A percentile compares a stretch with the other conserved stretches of the same genome.
These are phyloP conservation scores for Diaporthe sp. DNA, from an alignment of 2,329 filamentous ascomycete genomes.

Conservation along the genomic window DNA sequence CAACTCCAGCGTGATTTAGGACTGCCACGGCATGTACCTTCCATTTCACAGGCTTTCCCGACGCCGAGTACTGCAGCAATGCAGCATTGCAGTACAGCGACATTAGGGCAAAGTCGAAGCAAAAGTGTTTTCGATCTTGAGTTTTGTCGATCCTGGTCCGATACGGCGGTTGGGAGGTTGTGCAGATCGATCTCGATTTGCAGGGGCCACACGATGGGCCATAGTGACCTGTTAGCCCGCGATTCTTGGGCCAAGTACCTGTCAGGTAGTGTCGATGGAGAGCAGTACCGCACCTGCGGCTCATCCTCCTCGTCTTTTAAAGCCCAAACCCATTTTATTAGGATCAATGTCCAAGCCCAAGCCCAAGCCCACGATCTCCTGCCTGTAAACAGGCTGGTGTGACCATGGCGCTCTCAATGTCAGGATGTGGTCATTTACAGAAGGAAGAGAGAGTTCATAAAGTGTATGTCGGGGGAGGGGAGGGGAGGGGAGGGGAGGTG, in stretches of 20 bases:
- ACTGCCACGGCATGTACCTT: background rate
- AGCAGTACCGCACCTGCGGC: background rate
- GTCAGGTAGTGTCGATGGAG: background rate
- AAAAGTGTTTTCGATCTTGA: slow-evolving; percentile 26
- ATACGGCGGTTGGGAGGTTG: slow-evolving; percentile 19
- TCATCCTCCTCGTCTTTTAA: background rate
- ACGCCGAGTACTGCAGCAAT: background rate
- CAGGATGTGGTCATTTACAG: background rate
- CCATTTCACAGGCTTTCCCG: background rate
- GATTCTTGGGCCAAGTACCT: background rate
- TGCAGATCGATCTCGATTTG: slow-evolving; percentile 36
- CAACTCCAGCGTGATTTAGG: background rate
- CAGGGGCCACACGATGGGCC: slow-evolving; percentile 14
- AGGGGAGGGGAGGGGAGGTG: no score
- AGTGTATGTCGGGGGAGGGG: no score
- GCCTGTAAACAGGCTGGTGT: slow-evolving; percentile 4
- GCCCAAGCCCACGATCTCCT: background rate
- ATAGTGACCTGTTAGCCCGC: background rate
- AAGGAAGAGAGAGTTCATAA: background rate
- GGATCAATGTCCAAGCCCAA: background rate
- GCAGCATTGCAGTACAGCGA: background rate
- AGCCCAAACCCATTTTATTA: background rate
- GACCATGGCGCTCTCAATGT: background rate
- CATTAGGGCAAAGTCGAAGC: background rate
- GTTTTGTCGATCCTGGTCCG: slow-evolving; percentile 33